Evolutionary conservation across 352 stramenopile species (phyloP).

Genomic region (Globisporangium canariense): DNA sequence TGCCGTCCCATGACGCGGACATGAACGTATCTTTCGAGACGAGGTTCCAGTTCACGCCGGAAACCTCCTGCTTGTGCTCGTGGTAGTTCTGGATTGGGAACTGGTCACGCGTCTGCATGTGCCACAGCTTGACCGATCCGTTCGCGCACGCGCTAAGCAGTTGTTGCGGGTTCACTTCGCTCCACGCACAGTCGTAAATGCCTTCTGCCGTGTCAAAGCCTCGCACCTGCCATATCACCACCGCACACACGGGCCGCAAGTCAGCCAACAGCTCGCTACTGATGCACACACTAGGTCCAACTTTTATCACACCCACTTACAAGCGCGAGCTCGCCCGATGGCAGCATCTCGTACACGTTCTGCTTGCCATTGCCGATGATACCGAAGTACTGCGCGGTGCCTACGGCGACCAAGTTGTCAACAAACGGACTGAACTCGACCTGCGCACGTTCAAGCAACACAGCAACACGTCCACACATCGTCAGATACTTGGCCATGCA

Average conservation of each 20-base stretch:
- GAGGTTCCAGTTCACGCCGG: slow-evolving; percentile 90
- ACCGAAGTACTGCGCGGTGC: slow-evolving; percentile 90
- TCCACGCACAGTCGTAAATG: slow-evolving; percentile 90
- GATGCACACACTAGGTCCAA: not conserved
- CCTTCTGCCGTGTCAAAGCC: slow-evolving; percentile 89
- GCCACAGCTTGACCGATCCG: slow-evolving; percentile 87
- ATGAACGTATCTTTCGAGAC: slow-evolving; percentile 85
- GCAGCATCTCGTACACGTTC: slow-evolving; percentile 76
- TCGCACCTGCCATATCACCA: slow-evolving; percentile 42
- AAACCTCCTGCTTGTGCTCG: slow-evolving; percentile 85
- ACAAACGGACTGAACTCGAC: slow-evolving; percentile 91
- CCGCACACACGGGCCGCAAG: not conserved
- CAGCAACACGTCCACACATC: not conserved
- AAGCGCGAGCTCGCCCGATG: slow-evolving; percentile 51
- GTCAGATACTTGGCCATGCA: not conserved
- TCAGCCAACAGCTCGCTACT: not conserved
- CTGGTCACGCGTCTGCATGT: slow-evolving; percentile 81
- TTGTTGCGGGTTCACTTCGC: slow-evolving; percentile 82
- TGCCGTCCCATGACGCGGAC: slow-evolving; percentile 85
- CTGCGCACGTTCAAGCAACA: slow-evolving; percentile 25
- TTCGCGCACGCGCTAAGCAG: slow-evolving; percentile 86
- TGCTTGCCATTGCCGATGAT: slow-evolving; percentile 90
- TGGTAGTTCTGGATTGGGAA: slow-evolving; percentile 89
- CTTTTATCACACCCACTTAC: slow-evolving; percentile 25
- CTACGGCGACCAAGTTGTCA: slow-evolving; percentile 83